These are phyloP conservation scores for Pulchroboletus neoregius DNA, from an alignment of 1,284 basidiomycete genomes.

Conservation along the genomic window DNA sequence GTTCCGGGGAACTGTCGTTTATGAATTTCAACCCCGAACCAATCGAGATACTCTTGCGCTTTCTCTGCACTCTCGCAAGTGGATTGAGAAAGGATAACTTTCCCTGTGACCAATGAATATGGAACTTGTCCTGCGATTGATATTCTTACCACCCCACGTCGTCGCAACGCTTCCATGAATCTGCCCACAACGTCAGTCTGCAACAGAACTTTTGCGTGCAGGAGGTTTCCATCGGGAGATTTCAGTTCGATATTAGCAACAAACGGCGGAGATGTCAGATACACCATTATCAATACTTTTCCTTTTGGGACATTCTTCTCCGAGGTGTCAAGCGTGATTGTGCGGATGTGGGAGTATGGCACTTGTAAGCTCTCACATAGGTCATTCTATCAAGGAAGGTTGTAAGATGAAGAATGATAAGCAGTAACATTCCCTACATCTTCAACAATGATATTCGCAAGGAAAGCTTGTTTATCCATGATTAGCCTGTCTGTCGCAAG, in stretches of 20 bases:
- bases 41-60: conserved; percentile 26
- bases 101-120: conserved; percentile 22
- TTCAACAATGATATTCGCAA: conserved; percentile 42
- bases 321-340: conserved; percentile 38
- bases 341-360: conserved; percentile 41
- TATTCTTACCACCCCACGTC: conserved; percentile 42
- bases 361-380: conserved; percentile 42
- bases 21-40: conserved; percentile 29
- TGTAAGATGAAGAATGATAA: conserved; percentile 15
- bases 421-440: conserved; percentile 18
- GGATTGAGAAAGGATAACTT: conserved; percentile 29
- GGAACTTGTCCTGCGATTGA: background rate
- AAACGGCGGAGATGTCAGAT: conserved; percentile 39
- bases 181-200: conserved; percentile 31
- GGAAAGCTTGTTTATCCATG: conserved; percentile 48
- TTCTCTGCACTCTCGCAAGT: conserved; percentile 11
- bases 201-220: conserved; percentile 38
- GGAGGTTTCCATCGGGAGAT: conserved; percentile 21
- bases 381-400: conserved; percentile 34
- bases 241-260: conserved; percentile 35
- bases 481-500: conserved; percentile 44
- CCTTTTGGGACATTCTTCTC: conserved; percentile 16
- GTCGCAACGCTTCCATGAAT: conserved; percentile 40
- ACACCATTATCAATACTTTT: conserved; percentile 33
- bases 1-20: conserved; percentile 21